Base-by-base conservation (phyloP, 1,284 basidiomycete genomes). In the Singerocomus inundabilis region DNA sequence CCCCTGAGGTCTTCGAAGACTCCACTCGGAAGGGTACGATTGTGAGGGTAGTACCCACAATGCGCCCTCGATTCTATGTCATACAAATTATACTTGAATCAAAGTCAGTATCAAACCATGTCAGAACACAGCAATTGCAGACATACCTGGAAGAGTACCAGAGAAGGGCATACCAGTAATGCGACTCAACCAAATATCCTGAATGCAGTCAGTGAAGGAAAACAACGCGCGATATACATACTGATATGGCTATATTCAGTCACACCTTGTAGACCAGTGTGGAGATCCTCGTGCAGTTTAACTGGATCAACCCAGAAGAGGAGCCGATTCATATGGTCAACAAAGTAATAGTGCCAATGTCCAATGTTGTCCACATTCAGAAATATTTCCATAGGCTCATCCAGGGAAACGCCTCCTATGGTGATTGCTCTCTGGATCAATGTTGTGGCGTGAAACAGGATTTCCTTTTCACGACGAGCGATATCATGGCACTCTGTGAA, bases 401-500 rank as follows among this genome's bases (percentile, higher is more conserved):
- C 28, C 28, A 28, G 9, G 28, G 9, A 6, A 28, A 28, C 28
- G 9, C 28, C 28, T 9, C 9, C 9, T 15, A 8, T 8, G 8
- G 15, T 15, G 3, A 32, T 33, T 1, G 39, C 39, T 5, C 33
- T 6, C 9, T 32, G 18, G 18, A 41, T 41, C 5, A 41, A 28
- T 15, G 5, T 10, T 5, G 18, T 28, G 18, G 43, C 38, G 5
- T 43, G 11, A n/a, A 11, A 44, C 4, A 45, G 4, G 2, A 45
- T 44, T 9, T 38, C n/a, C 8, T 48, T 33, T 29, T 37, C 26
- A n/a, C 2, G 9, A 16, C 30, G 33, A 44, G 13, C 11, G 26
- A 59, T 29, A 13, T 61, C 30, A 18, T n/a, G 39, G n/a, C n/a
- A n/a, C 40, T 59, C 57, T 40, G 60, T 62, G 39, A 58, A 58